Evolutionary conservation across 2,329 filamentous ascomycete genomes (phyloP), one percentile per base, ranked within the genome.

Genomic region (Penicillium sp.): DNA sequence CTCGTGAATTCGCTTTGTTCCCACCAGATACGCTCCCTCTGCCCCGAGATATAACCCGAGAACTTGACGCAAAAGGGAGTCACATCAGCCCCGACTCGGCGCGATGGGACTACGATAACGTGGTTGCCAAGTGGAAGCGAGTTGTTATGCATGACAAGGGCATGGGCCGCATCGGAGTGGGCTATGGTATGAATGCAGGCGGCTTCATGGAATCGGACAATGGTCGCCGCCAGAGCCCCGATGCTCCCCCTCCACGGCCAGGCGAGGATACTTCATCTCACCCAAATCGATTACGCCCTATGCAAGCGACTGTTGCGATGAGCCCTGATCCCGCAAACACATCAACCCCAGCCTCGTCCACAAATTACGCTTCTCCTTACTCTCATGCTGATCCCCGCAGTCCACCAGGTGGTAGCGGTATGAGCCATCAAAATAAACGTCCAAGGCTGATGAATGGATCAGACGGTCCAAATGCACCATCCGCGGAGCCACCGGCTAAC

Each of bases 91-190:
- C 70, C 2, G 61, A 68, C 29, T 70, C 71, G 7, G 52, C 67
- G 0, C 67, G 74, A 39, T 79, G 76, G 76, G 76, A 79, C 56
- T 79, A 76, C 50, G 76, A 79, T 43, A 73, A 63, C 31, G 63
- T 79, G 4, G 69, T 80, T 12, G 65, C 72, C 3, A 79, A 78
- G 54, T 79, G 77, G 77, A 77, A 72, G 54, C 68, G 74, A 1
- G 75, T 76, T 26, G 71, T 78, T 10, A 73, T 74, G 72, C 73
- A 76, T 28, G 73, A 76, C 51, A 72, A 70, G 49, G 65, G 69
- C 49, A 75, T 76, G 68, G 73, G 73, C 9, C 68, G 71, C 2
- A 58, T 66, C n/a, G 70, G 70, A 4, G 62, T 71, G 15, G 64
- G 65, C 10, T 61, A 65, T 39, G 52, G 56, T 24, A 23, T 41